A percentile compares a stretch with the other conserved stretches of the same genome.
Evolutionary conservation across 345 rosid genomes (phyloP).

Genomic region (Ceriops zippeliana): DNA sequence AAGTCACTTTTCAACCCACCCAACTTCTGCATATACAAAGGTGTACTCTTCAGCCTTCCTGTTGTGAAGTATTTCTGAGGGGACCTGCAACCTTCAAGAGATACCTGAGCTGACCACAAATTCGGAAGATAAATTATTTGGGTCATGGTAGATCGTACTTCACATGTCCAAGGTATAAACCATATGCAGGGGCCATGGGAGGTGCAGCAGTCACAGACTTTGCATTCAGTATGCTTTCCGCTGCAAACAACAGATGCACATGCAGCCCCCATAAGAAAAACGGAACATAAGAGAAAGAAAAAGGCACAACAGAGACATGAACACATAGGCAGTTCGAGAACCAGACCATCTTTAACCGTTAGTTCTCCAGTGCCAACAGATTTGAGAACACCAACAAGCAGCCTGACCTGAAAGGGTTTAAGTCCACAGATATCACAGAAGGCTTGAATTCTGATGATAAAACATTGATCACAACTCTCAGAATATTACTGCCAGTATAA

Average conservation of each 20-base stretch:
- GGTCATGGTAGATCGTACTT: slow-evolving; percentile 58
- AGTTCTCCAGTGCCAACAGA: slow-evolving; percentile 78
- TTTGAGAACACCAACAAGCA: slow-evolving; percentile 83
- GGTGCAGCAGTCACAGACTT: slow-evolving; percentile 62
- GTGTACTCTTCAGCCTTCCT: too few relatives aligned
- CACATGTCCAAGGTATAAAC: slow-evolving; percentile 80
- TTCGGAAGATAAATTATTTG: not conserved
- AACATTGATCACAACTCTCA: too few relatives aligned
- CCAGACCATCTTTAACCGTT: slow-evolving; percentile 62
- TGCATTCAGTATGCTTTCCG: slow-evolving; percentile 61
- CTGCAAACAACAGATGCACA: slow-evolving; percentile 34
- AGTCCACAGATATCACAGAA: not conserved
- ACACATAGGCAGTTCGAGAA: not conserved
- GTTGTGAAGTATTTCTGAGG: too few relatives aligned
- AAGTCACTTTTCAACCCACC: too few relatives aligned
- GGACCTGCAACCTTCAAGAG: too few relatives aligned
- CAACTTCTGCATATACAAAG: too few relatives aligned
- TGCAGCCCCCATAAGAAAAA: not conserved
- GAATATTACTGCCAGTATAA: not conserved
- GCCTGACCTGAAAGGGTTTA: slow-evolving; percentile 61
- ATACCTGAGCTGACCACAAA: too few relatives aligned
- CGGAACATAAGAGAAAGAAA: not conserved
- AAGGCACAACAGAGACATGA: not conserved
- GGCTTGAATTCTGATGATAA: not conserved
- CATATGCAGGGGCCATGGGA: slow-evolving; percentile 87